These are phyloP conservation scores for Nicotiana noctiflora DNA, from an alignment of 257 asterid species.

Conservation along the genomic window DNA sequence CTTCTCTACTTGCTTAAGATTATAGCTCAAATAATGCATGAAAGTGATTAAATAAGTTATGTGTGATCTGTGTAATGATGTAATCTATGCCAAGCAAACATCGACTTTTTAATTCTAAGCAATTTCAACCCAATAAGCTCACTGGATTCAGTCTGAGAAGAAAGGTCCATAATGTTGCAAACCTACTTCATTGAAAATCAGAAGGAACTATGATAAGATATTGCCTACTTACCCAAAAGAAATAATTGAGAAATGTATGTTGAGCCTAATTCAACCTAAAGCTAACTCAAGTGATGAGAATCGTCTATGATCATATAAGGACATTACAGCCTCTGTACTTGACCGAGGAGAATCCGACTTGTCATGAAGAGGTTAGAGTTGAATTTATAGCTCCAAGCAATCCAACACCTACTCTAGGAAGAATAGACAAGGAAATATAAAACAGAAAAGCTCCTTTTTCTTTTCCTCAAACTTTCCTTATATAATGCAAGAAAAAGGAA, in stretches of 20 bases:
- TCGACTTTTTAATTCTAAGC: not conserved
- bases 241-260: not conserved
- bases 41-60: not conserved
- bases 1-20: not conserved
- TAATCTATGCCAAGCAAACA: not conserved
- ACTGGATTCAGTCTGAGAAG: not conserved
- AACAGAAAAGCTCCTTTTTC: not conserved
- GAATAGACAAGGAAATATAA: not conserved
- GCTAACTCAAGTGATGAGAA: not conserved
- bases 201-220: not conserved
- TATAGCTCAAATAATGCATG: not conserved
- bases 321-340: not conserved
- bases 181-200: not conserved
- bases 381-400: not conserved
- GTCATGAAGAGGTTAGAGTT: not conserved
- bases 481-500: not conserved
- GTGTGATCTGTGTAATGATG: not conserved
- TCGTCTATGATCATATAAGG: not conserved
- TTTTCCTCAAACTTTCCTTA: not conserved
- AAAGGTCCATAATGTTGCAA: not conserved
- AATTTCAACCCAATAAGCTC: not conserved
- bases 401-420: not conserved
- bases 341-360: not conserved
- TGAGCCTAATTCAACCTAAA: not conserved
- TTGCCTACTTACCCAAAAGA: not conserved